These are phyloP conservation scores for Dichotomocladium elegans DNA, from an alignment of 371 early-diverging fungal species.

Conservation along the genomic window DNA sequence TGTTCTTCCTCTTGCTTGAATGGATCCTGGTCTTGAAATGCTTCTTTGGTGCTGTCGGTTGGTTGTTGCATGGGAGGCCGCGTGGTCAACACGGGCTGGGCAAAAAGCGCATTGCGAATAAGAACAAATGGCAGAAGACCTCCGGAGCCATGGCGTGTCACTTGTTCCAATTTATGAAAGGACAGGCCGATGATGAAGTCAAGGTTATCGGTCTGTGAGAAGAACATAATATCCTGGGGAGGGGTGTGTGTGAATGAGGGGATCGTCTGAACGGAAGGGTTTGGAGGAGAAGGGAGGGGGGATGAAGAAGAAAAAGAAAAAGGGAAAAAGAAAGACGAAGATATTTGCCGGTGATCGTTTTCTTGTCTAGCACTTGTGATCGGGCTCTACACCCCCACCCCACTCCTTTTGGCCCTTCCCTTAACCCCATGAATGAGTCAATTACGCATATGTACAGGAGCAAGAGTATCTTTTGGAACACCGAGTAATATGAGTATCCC, in stretches of 20 bases:
- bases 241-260: background rate
- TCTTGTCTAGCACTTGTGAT: too few relatives aligned
- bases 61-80: too few relatives aligned
- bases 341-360: too few relatives aligned
- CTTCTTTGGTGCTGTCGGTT: background rate
- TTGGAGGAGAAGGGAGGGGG: background rate
- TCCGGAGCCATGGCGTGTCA: background rate
- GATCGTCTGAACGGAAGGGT: background rate
- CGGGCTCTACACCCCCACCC: too few relatives aligned
- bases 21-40: background rate
- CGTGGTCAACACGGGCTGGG: background rate
- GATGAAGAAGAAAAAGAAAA: slow-evolving; percentile 2
- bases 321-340: background rate
- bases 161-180: slow-evolving; percentile 8
- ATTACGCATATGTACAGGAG: too few relatives aligned
- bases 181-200: slow-evolving; percentile 11
- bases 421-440: too few relatives aligned
- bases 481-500: too few relatives aligned
- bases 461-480: too few relatives aligned
- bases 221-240: background rate
- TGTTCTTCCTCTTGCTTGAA: slow-evolving; percentile 9
- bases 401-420: too few relatives aligned
- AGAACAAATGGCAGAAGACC: slow-evolving; percentile 13
- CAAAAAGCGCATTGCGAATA: slow-evolving; percentile 11
- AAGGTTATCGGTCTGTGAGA: background rate